Conservation (phyloP, 441 rosid genomes). For the Mallotus japonicus region DNA sequence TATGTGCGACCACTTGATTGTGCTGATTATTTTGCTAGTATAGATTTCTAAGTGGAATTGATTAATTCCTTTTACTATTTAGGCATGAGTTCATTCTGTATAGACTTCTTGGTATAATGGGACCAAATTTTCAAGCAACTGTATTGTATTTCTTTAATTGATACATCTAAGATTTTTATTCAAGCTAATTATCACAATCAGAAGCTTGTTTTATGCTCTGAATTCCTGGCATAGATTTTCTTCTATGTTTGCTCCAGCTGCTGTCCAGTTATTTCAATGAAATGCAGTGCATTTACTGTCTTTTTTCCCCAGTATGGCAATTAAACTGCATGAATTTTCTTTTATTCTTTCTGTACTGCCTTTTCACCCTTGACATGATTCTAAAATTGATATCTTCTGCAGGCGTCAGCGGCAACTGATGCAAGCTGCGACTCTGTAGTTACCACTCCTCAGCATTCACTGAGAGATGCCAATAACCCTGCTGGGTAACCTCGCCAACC, state of each 20-base stretch:
- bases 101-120: not conserved
- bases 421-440: slow-evolving; percentile 91
- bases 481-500: slow-evolving; percentile 66
- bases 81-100: not conserved
- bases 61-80: no score
- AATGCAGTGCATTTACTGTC: not conserved
- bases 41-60: not conserved
- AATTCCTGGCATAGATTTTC: slow-evolving; percentile 5
- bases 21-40: not conserved
- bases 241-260: not conserved
- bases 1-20: not conserved
- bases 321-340: not conserved
- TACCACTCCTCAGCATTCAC: slow-evolving; percentile 85
- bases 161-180: not conserved
- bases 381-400: slow-evolving; percentile 24
- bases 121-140: not conserved
- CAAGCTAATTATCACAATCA: not conserved
- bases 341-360: not conserved
- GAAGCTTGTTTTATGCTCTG: not conserved
- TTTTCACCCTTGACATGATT: slow-evolving; percentile 8
- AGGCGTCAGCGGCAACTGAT: slow-evolving; percentile 69
- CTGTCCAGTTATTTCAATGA: not conserved
- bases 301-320: not conserved
- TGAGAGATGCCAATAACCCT: slow-evolving; percentile 91
- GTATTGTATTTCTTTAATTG: not conserved